These are phyloP conservation scores for Pythium sukuiense DNA, from an alignment of 352 stramenopile species.

Conservation along the genomic window DNA sequence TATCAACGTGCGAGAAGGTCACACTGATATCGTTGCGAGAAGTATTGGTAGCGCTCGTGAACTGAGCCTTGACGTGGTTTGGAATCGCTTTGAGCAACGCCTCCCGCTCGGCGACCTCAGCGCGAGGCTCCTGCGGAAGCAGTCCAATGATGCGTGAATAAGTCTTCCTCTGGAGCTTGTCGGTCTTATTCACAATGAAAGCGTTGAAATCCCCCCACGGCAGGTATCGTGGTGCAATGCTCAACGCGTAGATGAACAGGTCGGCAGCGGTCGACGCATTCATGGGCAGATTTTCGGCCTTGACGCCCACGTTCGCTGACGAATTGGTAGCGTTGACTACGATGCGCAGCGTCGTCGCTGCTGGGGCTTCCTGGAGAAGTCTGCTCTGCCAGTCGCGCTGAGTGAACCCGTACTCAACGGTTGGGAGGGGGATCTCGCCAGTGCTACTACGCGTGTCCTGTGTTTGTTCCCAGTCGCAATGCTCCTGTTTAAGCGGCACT, in stretches of 20 bases:
- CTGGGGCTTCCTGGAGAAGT: neutral
- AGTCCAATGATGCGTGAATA: neutral
- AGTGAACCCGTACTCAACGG: conserved; percentile 8
- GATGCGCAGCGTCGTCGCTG: neutral
- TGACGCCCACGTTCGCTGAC: neutral
- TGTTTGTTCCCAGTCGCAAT: neutral
- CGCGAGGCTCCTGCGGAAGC: neutral
- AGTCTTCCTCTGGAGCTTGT: neutral
- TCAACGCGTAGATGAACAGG: conserved; percentile 13
- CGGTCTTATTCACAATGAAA: neutral
- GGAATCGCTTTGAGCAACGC: neutral
- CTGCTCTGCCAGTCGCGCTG: conserved; percentile 13
- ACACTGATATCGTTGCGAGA: conserved; percentile 2
- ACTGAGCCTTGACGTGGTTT: conserved; percentile 3
- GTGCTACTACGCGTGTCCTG: neutral
- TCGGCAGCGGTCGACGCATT: conserved; percentile 19
- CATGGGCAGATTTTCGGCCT: conserved; percentile 14
- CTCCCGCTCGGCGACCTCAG: neutral
- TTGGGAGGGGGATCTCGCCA: neutral
- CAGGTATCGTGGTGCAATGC: neutral
- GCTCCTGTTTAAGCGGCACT: neutral
- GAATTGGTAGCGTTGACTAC: conserved; percentile 11
- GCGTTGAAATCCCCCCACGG: neutral
- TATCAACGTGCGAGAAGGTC: conserved; percentile 6
- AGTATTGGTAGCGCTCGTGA: conserved; percentile 8